Percentiles rank a stretch among this genome's conserved stretches.
Evolutionary conservation across 2,329 filamentous ascomycete species (phyloP).

Genomic region (Cladosporium austrohemisphaericum): DNA sequence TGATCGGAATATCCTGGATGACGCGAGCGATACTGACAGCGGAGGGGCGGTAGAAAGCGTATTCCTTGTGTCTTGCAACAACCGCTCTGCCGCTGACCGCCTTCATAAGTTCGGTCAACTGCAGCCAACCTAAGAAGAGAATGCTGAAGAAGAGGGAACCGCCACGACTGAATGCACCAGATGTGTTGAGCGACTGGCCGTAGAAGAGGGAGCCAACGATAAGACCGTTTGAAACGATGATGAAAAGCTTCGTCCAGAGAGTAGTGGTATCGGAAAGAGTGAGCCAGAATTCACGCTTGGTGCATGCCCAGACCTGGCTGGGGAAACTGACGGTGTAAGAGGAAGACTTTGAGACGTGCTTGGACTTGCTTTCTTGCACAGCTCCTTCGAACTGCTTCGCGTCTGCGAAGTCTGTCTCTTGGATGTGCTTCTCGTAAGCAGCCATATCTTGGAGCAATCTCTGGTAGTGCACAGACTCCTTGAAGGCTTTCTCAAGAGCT

Average conservation of each 20-base stretch:
- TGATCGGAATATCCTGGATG: slow-evolving; percentile 59
- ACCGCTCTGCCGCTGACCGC: slow-evolving; percentile 69
- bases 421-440: slow-evolving; percentile 56
- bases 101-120: slow-evolving; percentile 73
- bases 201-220: slow-evolving; percentile 80
- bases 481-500: slow-evolving; percentile 67
- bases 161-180: slow-evolving; percentile 60
- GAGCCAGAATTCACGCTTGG: slow-evolving; percentile 73
- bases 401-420: slow-evolving; percentile 56
- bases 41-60: slow-evolving; percentile 67
- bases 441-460: slow-evolving; percentile 59
- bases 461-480: slow-evolving; percentile 58
- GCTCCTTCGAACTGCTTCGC: slow-evolving; percentile 61
- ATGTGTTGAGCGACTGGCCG: slow-evolving; percentile 57
- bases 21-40: slow-evolving; percentile 61
- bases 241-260: slow-evolving; percentile 74
- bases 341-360: slow-evolving; percentile 63
- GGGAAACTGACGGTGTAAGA: slow-evolving; percentile 73
- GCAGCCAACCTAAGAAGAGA: slow-evolving; percentile 65
- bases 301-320: slow-evolving; percentile 66
- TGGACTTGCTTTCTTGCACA: slow-evolving; percentile 65
- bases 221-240: slow-evolving; percentile 68
- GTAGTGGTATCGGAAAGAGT: slow-evolving; percentile 71
- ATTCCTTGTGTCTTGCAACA: slow-evolving; percentile 64
- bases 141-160: slow-evolving; percentile 65